Evolutionary conservation across 495 filamentous ascomycete species (phyloP).

Genomic region (Penicillium arizonense): DNA sequence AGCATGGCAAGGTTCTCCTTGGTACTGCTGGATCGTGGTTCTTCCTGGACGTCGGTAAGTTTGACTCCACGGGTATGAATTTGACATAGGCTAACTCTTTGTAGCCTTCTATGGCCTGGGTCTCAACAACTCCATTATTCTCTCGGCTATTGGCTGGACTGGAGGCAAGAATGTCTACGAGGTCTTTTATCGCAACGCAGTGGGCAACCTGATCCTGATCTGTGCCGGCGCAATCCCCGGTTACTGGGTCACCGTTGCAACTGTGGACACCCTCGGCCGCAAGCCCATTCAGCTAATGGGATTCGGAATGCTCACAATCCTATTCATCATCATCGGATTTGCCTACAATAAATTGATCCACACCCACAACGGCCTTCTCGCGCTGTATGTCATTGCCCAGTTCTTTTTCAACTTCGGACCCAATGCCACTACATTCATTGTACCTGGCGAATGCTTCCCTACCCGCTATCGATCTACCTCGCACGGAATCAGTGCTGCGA

Average conservation of each 20-base stretch:
- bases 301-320: slow-evolving; percentile 68
- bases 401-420: slow-evolving; percentile 89
- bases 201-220: slow-evolving; percentile 73
- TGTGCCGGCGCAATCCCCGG: slow-evolving; percentile 75
- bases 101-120: slow-evolving; percentile 75
- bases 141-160: slow-evolving; percentile 66
- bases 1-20: slow-evolving; percentile 66
- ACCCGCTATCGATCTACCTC: slow-evolving; percentile 82
- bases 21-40: slow-evolving; percentile 82
- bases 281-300: slow-evolving; percentile 78
- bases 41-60: slow-evolving; percentile 60
- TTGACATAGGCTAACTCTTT: slow-evolving; percentile 21
- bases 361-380: slow-evolving; percentile 54
- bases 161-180: slow-evolving; percentile 57
- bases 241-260: slow-evolving; percentile 72
- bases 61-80: no score
- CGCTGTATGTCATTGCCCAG: slow-evolving; percentile 77
- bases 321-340: slow-evolving; percentile 77
- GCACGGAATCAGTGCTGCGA: slow-evolving; percentile 80
- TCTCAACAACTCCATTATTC: slow-evolving; percentile 70
- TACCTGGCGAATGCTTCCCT: slow-evolving; percentile 87
- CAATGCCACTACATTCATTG: slow-evolving; percentile 86
- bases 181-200: slow-evolving; percentile 64
- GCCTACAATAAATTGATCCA: slow-evolving; percentile 52
- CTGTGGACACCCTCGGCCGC: slow-evolving; percentile 70